Conservation (phyloP, 805 yeast genomes). For the Hanseniaspora vineae region DNA sequence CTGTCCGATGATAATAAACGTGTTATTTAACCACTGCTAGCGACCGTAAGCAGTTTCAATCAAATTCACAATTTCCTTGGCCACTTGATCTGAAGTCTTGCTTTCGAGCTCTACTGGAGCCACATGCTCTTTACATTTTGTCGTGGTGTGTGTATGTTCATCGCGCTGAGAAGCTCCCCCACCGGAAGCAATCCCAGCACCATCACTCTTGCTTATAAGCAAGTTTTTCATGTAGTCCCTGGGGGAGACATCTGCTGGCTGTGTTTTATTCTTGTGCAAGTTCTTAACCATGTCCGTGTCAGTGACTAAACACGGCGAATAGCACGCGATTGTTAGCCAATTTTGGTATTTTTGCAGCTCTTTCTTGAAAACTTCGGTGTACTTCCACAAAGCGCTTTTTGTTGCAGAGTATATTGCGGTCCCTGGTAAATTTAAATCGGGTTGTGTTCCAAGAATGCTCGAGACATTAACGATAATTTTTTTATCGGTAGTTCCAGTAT, state of each 20-base stretch:
- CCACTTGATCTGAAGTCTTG: not conserved
- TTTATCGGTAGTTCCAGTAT: not conserved
- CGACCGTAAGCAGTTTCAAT: not conserved
- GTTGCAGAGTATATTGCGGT: conserved; percentile 22
- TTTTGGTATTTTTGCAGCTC: conserved; percentile 9
- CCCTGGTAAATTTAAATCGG: conserved; percentile 12
- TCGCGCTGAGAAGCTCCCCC: not conserved
- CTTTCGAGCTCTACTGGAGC: not conserved
- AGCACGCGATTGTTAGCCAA: conserved; percentile 8
- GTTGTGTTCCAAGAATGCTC: conserved; percentile 14
- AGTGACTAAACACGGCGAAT: conserved; percentile 14
- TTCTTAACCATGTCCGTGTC: conserved; percentile 18
- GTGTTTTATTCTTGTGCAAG: not conserved
- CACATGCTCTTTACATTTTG: no score
- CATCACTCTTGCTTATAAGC: no score
- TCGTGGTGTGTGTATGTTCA: no score
- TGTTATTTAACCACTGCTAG: no score
- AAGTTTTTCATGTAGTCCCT: not conserved
- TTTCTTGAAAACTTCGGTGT: conserved; percentile 12
- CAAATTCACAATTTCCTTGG: not conserved
- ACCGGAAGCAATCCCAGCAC: not conserved
- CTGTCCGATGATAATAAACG: no score
- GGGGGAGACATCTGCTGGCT: no score
- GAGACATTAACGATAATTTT: conserved; percentile 17
- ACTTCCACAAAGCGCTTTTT: conserved; percentile 19